Evolutionary conservation across 1,284 basidiomycete genomes (phyloP).

Genomic region (Tetrapyrgos nigripes): DNA sequence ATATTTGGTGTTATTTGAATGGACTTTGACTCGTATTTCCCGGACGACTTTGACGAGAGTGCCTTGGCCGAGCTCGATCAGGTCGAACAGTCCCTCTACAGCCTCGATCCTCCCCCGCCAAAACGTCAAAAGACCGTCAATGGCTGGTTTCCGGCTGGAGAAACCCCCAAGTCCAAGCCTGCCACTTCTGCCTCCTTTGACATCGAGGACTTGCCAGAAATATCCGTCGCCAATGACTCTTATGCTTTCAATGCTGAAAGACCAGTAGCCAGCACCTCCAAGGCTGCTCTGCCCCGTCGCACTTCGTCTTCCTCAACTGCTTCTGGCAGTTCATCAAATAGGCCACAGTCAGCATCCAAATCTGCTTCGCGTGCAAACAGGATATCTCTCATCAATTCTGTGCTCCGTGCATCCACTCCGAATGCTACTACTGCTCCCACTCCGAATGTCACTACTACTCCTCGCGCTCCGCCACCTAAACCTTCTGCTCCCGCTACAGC

Average conservation of each 20-base stretch:
- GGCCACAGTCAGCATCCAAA: neutral
- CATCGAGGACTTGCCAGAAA: constrained; percentile 19
- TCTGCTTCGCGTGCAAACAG: neutral
- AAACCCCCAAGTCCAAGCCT: too few species aligned
- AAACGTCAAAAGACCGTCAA: constrained; percentile 57
- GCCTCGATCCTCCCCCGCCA: constrained; percentile 42
- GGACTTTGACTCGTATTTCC: constrained; percentile 71
- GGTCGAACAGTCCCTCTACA: constrained; percentile 58
- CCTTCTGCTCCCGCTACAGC: constrained; percentile 12
- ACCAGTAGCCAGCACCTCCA: constrained; percentile 4
- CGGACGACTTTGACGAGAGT: constrained; percentile 68
- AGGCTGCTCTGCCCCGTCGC: neutral
- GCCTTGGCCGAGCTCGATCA: constrained; percentile 66
- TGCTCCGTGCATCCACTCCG: neutral
- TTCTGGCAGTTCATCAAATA: neutral
- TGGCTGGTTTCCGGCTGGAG: constrained; percentile 39
- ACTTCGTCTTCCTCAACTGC: neutral
- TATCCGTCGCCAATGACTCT: constrained; percentile 13
- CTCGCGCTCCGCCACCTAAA: neutral
- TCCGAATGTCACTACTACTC: neutral
- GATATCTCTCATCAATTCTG: constrained; percentile 1
- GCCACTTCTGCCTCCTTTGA: constrained; percentile 12
- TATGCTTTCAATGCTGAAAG: constrained; percentile 14
- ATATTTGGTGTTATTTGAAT: constrained; percentile 42
- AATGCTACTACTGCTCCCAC: neutral